phyloP scores from a whole-genome alignment of 2,329 filamentous ascomycete species.

The Cladophialophora yegresii region DNA sequence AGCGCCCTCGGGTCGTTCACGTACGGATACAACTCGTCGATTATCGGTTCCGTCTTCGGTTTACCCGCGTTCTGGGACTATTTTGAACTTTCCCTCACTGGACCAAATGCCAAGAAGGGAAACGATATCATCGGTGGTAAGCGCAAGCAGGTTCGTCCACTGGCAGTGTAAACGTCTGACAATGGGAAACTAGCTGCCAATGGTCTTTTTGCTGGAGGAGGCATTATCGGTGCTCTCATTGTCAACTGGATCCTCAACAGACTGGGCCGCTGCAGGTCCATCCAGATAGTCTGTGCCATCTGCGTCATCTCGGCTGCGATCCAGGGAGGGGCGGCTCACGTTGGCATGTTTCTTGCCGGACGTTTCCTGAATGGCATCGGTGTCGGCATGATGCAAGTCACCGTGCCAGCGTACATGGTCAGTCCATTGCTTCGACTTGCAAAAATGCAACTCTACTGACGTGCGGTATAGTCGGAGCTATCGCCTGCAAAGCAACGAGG shows the following conservation, averaged over 20 bases:
- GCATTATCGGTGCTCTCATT: conserved; percentile 26
- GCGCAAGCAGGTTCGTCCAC: conserved; percentile 15
- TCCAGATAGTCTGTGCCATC: conserved; percentile 26
- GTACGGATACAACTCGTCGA: conserved; percentile 36
- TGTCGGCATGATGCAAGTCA: conserved; percentile 41
- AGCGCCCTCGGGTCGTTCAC: conserved; percentile 36
- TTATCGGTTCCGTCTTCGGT: conserved; percentile 35
- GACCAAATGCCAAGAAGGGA: conserved; percentile 23
- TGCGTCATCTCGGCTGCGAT: conserved; percentile 27
- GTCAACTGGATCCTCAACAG: conserved; percentile 30
- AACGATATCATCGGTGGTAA: conserved; percentile 27
- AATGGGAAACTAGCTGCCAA: conserved; percentile 23
- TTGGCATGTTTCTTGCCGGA: conserved; percentile 46
- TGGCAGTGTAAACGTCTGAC: conserved; percentile 14
- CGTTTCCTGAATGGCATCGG: conserved; percentile 46
- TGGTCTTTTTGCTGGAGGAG: conserved; percentile 26
- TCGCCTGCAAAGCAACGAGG: conserved; percentile 24
- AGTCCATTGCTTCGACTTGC: conserved; percentile 9
- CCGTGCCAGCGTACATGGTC: conserved; percentile 35
- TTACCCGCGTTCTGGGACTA: conserved; percentile 35
- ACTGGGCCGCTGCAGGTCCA: conserved; percentile 23
- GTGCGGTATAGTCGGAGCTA: conserved; percentile 15
- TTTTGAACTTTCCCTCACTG: conserved; percentile 30
- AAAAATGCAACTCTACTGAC: conserved; percentile 12
- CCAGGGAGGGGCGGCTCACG: conserved; percentile 26